Evolutionary conservation across 805 yeast genomes (phyloP), one percentile per base, ranked within the genome.

Genomic region (Nakazawaea ambrosiae): DNA sequence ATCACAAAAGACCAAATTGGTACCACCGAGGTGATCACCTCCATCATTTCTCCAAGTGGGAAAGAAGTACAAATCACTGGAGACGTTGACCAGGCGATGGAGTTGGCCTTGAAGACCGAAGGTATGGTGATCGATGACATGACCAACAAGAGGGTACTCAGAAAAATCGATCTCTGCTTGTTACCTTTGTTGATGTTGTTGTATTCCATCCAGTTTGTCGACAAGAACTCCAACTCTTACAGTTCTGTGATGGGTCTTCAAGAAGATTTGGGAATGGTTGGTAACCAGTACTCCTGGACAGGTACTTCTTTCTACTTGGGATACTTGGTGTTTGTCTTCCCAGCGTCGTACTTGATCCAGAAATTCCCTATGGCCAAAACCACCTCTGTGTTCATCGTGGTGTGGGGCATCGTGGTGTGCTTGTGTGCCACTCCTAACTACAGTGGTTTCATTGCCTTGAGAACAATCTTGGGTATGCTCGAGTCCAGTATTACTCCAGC

Each of bases 181-280:
- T 53, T 73, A 46, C 78, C 83, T 1, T 39, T 75, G 36, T 58
- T 77, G 55, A 66, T 70, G 45, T 41, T 66, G 20, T 48, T 73
- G 27, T 71, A 73, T 54, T 64, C 73, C 12, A 51, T 68, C 18
- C 82, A 76, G 52, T 72, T 63, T 45, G 70, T 78, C 76, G 86
- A 78, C 55, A 78, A 78, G 50, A 57, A 61, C 18, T 59, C 69
- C 3, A 57, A 55, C 34, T 54, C 67, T 4, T 65, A 60, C 38
- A 65, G 65, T 15, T 49, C 66, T 1, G 46, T 64, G 20, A 50
- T 64, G 42, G 70, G 69, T 7, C 44, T 66, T 16, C 49, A 61
- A 40, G 49, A 52, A 5, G 68, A 59, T 37, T 49, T 64, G 40
- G 41, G 59, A 15, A 58, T 64, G 60, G 49, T 35, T 2, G 65